Evolutionary conservation across 2,329 filamentous ascomycete species (phyloP).

Genomic region (Endothia cerciana): DNA sequence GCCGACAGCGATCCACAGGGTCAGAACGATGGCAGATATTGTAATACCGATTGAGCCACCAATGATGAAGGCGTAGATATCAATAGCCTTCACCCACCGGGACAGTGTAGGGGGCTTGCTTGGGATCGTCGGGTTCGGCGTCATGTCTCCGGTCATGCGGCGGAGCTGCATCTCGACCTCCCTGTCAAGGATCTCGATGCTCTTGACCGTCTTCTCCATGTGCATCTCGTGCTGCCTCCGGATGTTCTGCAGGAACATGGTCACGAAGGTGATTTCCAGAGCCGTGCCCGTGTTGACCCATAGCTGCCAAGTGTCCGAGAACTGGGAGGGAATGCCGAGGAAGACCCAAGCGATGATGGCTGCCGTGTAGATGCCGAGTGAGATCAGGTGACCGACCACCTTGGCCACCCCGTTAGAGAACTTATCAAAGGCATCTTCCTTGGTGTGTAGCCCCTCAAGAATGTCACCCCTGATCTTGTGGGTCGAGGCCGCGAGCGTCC

Average conservation of each 20-base stretch:
- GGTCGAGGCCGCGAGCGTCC: slow-evolving; percentile 28
- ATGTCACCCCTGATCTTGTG: slow-evolving; percentile 34
- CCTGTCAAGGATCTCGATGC: slow-evolving; percentile 41
- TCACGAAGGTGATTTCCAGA: slow-evolving; percentile 46
- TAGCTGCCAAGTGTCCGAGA: slow-evolving; percentile 43
- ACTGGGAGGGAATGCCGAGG: slow-evolving; percentile 37
- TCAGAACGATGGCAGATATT: slow-evolving; percentile 42
- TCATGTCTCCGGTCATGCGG: slow-evolving; percentile 38
- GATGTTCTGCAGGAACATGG: slow-evolving; percentile 44
- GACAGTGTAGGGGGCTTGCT: slow-evolving; percentile 39
- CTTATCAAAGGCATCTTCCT: slow-evolving; percentile 39
- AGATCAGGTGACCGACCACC: slow-evolving; percentile 37
- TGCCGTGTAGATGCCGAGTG: slow-evolving; percentile 41
- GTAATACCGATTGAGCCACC: slow-evolving; percentile 45
- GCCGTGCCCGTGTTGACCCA: slow-evolving; percentile 50
- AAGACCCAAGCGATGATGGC: slow-evolving; percentile 42
- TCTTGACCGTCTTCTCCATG: slow-evolving; percentile 38
- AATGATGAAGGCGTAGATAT: slow-evolving; percentile 47
- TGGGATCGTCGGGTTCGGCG: slow-evolving; percentile 39
- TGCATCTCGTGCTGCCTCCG: slow-evolving; percentile 42
- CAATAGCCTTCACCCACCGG: slow-evolving; percentile 43
- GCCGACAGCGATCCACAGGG: slow-evolving; percentile 45
- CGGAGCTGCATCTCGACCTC: slow-evolving; percentile 41
- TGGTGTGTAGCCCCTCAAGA: slow-evolving; percentile 33
- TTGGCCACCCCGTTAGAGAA: slow-evolving; percentile 34